Base-by-base conservation (phyloP, 164 flowering plant species). In the Nelumbo lutea region DNA sequence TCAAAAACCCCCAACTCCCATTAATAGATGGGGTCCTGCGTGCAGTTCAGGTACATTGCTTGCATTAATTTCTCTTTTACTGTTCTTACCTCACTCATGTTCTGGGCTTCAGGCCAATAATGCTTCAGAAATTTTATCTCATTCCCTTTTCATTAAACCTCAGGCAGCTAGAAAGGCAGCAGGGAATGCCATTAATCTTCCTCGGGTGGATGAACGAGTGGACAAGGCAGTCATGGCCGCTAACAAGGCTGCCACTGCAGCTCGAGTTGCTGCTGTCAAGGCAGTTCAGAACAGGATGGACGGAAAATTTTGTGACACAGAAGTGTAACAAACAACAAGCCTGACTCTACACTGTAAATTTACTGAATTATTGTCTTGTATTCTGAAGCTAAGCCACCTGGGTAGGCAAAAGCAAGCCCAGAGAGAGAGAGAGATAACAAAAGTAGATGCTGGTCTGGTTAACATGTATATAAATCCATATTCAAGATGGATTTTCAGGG, bases 181-280 rank as follows among this genome's bases (percentile, higher is more conserved):
- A 5, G 91, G 87, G 74, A 89, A 79, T 68, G 93, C 98, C 0
- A 80, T 88, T 66, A 77, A 76, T 69, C 78, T 88, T 38, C 78
- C 77, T 4, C 77, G 82, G 62, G 89, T 88, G 41, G 97, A 95
- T 59, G 98, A 91, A 27, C 87, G 84, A 71, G 97, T 95, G 15
- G 85, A 83, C 83, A 87, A 84, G 81, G 90, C 89, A 0, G 90
- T 89, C 44, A 57, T 70, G 71, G 93, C 89, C 57, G 96, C 98
- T 39, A 95, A 92, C 61, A 78, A 86, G 70, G 96, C 97, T 38
- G 98, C 98, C 64, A 92, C 88, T 68, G 96, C 97, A 40, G 97
- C 96, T n/a, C 82, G 97, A 81, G 97, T 95, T 62, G 97, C 97
- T 52, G 97, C 97, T 15, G 78, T 92, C 59, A 90, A 86, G 81